phyloP scores from a whole-genome alignment of 306 rosid species.

The Trichosanthes truncata region DNA sequence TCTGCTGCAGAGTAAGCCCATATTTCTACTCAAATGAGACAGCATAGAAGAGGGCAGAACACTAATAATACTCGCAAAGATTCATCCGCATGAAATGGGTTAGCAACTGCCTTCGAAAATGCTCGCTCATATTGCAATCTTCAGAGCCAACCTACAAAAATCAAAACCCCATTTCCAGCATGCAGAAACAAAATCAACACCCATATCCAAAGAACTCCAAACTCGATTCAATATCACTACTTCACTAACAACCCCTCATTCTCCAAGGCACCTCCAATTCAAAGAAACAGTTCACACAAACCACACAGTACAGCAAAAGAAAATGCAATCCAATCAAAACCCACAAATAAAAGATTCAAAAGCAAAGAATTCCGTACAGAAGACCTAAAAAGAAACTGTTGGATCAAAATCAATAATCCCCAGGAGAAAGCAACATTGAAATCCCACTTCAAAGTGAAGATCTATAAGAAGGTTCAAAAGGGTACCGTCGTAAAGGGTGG shows the following conservation, averaged over 20 bases:
- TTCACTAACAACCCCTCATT: background rate
- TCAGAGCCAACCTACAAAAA: conserved; percentile 30
- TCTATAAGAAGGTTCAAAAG: conserved; percentile 17
- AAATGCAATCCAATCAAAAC: background rate
- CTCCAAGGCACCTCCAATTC: background rate
- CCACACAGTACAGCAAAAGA: background rate
- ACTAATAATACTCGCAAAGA: conserved; percentile 36
- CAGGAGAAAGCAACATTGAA: conserved; percentile 6
- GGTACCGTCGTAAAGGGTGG: background rate
- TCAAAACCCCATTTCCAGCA: conserved; percentile 23
- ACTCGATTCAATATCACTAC: background rate
- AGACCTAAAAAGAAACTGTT: background rate
- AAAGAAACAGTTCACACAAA: background rate
- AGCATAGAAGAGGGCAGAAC: conserved; percentile 50
- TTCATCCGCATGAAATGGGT: conserved; percentile 25
- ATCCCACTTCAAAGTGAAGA: conserved; percentile 24
- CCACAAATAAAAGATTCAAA: background rate
- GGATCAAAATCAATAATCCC: background rate
- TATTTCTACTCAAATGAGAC: conserved; percentile 51
- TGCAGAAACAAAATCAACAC: background rate
- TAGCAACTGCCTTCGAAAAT: conserved; percentile 23
- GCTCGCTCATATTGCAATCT: conserved; percentile 11
- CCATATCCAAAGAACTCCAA: background rate
- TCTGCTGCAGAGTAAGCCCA: conserved; percentile 95
- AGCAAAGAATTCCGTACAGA: background rate